Evolutionary conservation across 2,329 filamentous ascomycete genomes (phyloP).

Genomic region (Beauveria sp.): DNA sequence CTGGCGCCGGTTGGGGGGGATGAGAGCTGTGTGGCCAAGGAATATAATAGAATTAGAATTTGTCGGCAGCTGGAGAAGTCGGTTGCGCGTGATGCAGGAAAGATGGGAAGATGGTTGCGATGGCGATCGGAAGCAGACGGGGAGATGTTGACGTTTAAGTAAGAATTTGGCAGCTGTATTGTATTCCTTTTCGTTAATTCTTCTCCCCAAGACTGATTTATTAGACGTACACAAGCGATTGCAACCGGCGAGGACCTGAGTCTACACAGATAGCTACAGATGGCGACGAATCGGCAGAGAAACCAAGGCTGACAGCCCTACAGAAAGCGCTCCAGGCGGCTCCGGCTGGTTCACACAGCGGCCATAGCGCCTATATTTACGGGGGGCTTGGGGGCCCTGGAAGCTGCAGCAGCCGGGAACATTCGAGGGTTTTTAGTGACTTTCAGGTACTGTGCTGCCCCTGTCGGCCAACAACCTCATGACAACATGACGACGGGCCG

Average conservation of each 20-base stretch:
- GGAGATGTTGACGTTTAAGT: neutral
- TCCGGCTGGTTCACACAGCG: neutral
- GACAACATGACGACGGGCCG: too few species aligned
- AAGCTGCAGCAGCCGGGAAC: neutral
- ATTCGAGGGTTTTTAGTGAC: too few species aligned
- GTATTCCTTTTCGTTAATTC: neutral
- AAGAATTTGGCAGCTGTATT: neutral
- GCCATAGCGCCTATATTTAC: neutral
- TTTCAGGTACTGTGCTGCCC: neutral
- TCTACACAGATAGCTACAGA: too few species aligned
- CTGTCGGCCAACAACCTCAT: too few species aligned
- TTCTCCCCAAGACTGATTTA: neutral
- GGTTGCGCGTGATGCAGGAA: neutral
- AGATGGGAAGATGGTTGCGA: neutral
- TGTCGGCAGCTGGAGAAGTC: neutral
- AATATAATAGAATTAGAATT: neutral
- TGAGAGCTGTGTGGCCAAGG: neutral
- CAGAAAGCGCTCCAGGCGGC: neutral
- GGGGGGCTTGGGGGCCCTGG: neutral
- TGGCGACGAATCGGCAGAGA: too few species aligned
- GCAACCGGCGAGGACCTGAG: neutral
- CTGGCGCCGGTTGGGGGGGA: slow-evolving; percentile 1
- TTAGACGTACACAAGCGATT: neutral
- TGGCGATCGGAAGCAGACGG: neutral
- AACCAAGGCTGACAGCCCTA: neutral